phyloP scores from a whole-genome alignment of 148 eudicot species.

The Heliamphora exappendiculata region DNA sequence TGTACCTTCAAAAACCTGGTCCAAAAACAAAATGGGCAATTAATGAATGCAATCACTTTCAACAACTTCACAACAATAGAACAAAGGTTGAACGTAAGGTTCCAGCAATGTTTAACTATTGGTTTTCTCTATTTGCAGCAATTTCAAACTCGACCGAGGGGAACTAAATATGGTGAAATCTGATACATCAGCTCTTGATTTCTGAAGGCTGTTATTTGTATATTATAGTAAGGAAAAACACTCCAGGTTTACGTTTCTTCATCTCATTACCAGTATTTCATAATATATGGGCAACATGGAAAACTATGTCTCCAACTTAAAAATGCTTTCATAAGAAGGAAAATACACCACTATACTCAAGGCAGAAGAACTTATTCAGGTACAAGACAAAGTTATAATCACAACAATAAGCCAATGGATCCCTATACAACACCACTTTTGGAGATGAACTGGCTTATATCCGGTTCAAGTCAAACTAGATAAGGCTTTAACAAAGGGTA shows the following conservation, averaged over 20 bases:
- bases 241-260: no score
- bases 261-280: no score
- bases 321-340: background rate
- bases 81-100: background rate
- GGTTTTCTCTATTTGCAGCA: background rate
- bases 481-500: background rate
- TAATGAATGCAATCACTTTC: background rate
- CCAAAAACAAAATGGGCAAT: conserved; percentile 5
- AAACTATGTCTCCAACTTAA: no score
- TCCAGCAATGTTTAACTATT: background rate
- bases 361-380: background rate
- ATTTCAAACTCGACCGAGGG: background rate
- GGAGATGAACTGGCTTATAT: background rate
- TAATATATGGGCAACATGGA: no score
- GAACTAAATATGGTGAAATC: background rate
- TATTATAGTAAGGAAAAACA: no score
- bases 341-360: background rate
- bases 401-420: background rate
- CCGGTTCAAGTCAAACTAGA: background rate
- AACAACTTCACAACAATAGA: background rate
- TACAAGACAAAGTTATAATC: background rate
- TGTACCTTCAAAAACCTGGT: conserved; percentile 96
- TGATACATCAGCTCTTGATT: no score
- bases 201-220: no score
- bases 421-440: background rate